Base-by-base conservation (phyloP, 768 basidiomycete species). In the Candolleomyces aberdarensis region DNA sequence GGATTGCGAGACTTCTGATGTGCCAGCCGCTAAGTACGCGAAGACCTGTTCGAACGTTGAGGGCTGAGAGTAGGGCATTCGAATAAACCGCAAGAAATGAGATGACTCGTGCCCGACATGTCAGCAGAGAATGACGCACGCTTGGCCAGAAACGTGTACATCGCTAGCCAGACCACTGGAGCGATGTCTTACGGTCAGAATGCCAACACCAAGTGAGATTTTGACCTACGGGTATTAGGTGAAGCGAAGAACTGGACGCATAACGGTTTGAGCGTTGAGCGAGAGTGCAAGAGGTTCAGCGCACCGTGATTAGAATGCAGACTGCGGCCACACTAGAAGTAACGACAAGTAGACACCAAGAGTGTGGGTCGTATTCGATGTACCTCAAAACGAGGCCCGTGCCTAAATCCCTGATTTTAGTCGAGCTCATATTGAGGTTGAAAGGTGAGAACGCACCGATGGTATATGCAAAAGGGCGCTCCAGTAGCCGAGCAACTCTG, bases 381-480 rank as follows among this genome's bases (percentile, higher is more conserved):
- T 3, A 44, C 69, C 70, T 68, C 0, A 68, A 69, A 8, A 72
- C 55, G 29, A 69, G 59, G 3, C 71, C 69, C 3, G 71, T 63
- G 5, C 51, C 43, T 44, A 4, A 13, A 44, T 1, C 26, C 3
- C 3, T 26, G 26, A 3, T 26, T 26, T 26, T 3, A 26, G 26
- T 3, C 3, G 26, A 2, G 26, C 26, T 26, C 26, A 26, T 26
- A 26, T 26, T 26, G 26, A 1, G 26, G 2, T 26, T 1, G 26
- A 26, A 26, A 26, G 26, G 26, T 26, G 26, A 26, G 26, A 3
- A 26, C 43, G 43, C 43, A 72, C 72, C 67, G 43, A 73, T 67
- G 1, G 72, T 72, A 63, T 67, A 72, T 5, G 65, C 65, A 17
- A 71, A 56, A 11, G 72, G 58, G 13, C 71, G 67, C 13, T 72